A percentile compares a stretch with the other conserved stretches of the same genome.
phyloP scores from a whole-genome alignment of 176 grass and related monocot species.

The Puya raimondii region DNA sequence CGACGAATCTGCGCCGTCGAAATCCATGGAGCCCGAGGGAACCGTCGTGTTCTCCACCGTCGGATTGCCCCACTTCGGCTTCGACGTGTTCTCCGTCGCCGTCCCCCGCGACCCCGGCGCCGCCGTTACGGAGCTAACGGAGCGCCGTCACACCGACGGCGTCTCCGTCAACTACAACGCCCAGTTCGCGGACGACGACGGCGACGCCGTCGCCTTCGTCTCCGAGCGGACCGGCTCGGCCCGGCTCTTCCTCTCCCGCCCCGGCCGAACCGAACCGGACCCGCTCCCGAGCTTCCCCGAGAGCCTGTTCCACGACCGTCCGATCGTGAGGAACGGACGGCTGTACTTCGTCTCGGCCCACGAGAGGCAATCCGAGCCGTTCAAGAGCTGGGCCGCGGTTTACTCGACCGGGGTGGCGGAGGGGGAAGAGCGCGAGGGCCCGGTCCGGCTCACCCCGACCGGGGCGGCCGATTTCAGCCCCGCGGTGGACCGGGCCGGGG shows the following conservation, averaged over 20 bases:
- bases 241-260: conserved; percentile 34
- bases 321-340: conserved; percentile 31
- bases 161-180: conserved; percentile 74
- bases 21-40: conserved; percentile 59
- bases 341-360: conserved; percentile 75
- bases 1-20: not conserved
- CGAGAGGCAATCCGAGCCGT: conserved; percentile 31
- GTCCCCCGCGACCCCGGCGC: conserved; percentile 8
- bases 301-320: conserved; percentile 80
- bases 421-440: not conserved
- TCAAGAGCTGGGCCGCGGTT: conserved; percentile 80
- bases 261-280: conserved; percentile 9
- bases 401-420: conserved; percentile 34
- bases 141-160: conserved; percentile 78
- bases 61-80: conserved; percentile 62
- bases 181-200: conserved; percentile 56
- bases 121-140: conserved; percentile 4
- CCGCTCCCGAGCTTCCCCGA: conserved; percentile 31
- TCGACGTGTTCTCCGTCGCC: conserved; percentile 84
- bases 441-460: conserved; percentile 28
- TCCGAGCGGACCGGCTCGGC: conserved; percentile 65
- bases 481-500: conserved; percentile 44
- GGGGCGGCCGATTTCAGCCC: conserved; percentile 83
- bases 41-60: conserved; percentile 53
- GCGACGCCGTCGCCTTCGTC: conserved; percentile 51